These are phyloP conservation scores for Trichoderma orchidacearum DNA, from an alignment of 495 filamentous ascomycete species.

Conservation along the genomic window DNA sequence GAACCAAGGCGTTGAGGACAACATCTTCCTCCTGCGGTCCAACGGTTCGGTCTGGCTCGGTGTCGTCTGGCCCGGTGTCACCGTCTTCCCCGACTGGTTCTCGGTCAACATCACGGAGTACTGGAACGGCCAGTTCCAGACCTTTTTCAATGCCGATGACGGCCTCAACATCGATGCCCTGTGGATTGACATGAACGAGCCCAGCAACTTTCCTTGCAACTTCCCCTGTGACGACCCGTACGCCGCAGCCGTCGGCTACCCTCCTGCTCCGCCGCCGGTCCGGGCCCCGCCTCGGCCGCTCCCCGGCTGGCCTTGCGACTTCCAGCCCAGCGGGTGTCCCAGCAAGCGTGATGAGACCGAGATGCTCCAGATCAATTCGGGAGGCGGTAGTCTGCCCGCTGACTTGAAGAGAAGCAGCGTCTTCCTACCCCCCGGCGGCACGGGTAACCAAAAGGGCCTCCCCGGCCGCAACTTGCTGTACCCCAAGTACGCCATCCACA, in stretches of 20 bases:
- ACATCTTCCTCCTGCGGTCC: slow-evolving; percentile 48
- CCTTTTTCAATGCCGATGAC: slow-evolving; percentile 49
- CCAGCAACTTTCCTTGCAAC: slow-evolving; percentile 47
- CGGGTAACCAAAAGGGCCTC: slow-evolving; percentile 29
- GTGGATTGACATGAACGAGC: slow-evolving; percentile 86
- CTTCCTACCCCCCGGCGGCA: slow-evolving; percentile 7
- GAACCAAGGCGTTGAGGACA: slow-evolving; percentile 44
- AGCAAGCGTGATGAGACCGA: background rate
- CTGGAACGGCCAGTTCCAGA: slow-evolving; percentile 60
- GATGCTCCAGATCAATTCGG: background rate
- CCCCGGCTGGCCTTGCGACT: slow-evolving; percentile 57
- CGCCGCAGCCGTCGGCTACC: slow-evolving; percentile 39
- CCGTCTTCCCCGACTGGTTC: slow-evolving; percentile 81
- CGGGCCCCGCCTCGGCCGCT: slow-evolving; percentile 43
- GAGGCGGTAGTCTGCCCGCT: background rate
- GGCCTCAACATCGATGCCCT: slow-evolving; percentile 76
- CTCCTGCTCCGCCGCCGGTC: slow-evolving; percentile 52
- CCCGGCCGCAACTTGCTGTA: slow-evolving; percentile 51
- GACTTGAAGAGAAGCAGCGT: background rate
- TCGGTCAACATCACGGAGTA: slow-evolving; percentile 47
- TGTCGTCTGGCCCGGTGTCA: slow-evolving; percentile 76
- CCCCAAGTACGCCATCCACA: slow-evolving; percentile 64
- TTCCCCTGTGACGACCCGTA: slow-evolving; percentile 60
- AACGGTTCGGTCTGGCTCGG: slow-evolving; percentile 61
- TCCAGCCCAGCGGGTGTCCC: slow-evolving; percentile 43